These are phyloP conservation scores for Anthracocystis walkeri DNA, from an alignment of 1,284 basidiomycete species.

Conservation along the genomic window DNA sequence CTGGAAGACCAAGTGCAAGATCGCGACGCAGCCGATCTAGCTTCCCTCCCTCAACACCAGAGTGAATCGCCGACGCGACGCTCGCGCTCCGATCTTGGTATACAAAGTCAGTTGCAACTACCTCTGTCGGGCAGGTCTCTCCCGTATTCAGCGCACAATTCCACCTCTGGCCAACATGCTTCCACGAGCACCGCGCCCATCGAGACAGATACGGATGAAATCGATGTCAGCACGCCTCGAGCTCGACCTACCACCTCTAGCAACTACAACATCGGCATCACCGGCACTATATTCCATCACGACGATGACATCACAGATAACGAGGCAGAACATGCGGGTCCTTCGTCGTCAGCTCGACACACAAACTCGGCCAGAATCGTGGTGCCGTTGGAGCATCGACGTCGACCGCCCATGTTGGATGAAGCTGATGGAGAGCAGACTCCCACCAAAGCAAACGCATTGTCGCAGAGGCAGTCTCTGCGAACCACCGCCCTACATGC, in stretches of 20 bases:
- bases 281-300: slow-evolving; percentile 44
- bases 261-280: slow-evolving; percentile 40
- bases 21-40: not conserved
- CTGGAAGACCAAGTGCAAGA: slow-evolving; percentile 32
- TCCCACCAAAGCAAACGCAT: slow-evolving; percentile 30
- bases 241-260: slow-evolving; percentile 33
- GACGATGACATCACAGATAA: slow-evolving; percentile 40
- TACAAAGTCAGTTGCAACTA: not conserved
- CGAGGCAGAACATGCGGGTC: slow-evolving; percentile 20
- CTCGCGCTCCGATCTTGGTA: slow-evolving; percentile 18
- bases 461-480: slow-evolving; percentile 6
- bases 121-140: not conserved
- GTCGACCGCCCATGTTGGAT: slow-evolving; percentile 14
- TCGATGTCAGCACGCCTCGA: slow-evolving; percentile 49
- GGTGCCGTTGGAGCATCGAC: slow-evolving; percentile 30
- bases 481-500: not conserved
- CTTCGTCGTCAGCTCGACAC: not conserved
- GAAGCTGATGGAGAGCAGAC: slow-evolving; percentile 45
- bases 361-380: slow-evolving; percentile 11
- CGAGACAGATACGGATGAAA: slow-evolving; percentile 28
- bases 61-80: slow-evolving; percentile 24
- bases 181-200: not conserved
- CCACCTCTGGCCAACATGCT: not conserved
- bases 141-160: not conserved
- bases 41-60: not conserved